Evolutionary conservation across 768 basidiomycete species (phyloP).

Genomic region (Leccinellum rugosiceps): DNA sequence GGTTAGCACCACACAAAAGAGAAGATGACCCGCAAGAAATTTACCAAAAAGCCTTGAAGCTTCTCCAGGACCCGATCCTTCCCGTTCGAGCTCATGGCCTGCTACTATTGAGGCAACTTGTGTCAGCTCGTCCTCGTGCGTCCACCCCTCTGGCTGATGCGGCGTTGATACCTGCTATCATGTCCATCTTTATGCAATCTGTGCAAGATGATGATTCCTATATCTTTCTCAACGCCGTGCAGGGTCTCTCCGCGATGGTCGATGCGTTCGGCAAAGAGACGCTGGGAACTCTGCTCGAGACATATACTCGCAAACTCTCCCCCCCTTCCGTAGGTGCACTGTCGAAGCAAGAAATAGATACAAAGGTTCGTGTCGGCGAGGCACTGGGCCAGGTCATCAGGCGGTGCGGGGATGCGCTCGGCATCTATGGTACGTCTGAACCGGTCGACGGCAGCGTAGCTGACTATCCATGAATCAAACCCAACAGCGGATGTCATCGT

Average conservation of each 20-base stretch:
- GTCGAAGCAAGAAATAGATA: slow-evolving; percentile 67
- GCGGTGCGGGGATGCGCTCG: slow-evolving; percentile 65
- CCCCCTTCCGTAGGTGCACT: slow-evolving; percentile 33
- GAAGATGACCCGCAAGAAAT: slow-evolving; percentile 49
- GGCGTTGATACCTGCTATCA: slow-evolving; percentile 75
- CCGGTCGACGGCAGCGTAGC: neutral
- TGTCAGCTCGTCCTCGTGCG: slow-evolving; percentile 36
- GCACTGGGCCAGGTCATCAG: slow-evolving; percentile 76
- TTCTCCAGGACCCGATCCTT: slow-evolving; percentile 87
- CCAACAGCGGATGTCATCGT: slow-evolving; percentile 63
- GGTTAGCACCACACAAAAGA: slow-evolving; percentile 14
- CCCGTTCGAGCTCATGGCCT: slow-evolving; percentile 95
- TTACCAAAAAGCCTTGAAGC: slow-evolving; percentile 85
- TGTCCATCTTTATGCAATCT: slow-evolving; percentile 82
- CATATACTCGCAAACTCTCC: slow-evolving; percentile 60
- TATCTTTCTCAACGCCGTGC: slow-evolving; percentile 88
- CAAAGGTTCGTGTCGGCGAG: slow-evolving; percentile 77
- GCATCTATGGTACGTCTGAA: slow-evolving; percentile 57
- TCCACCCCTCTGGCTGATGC: slow-evolving; percentile 38
- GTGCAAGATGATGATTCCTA: slow-evolving; percentile 95
- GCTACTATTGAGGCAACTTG: slow-evolving; percentile 74
- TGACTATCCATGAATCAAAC: slow-evolving; percentile 4
- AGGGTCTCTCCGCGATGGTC: slow-evolving; percentile 85
- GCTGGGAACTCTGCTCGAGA: slow-evolving; percentile 58
- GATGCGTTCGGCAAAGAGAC: slow-evolving; percentile 67